phyloP scores from a whole-genome alignment of 2,329 filamentous ascomycete genomes.

The Scorias spongiosa region DNA sequence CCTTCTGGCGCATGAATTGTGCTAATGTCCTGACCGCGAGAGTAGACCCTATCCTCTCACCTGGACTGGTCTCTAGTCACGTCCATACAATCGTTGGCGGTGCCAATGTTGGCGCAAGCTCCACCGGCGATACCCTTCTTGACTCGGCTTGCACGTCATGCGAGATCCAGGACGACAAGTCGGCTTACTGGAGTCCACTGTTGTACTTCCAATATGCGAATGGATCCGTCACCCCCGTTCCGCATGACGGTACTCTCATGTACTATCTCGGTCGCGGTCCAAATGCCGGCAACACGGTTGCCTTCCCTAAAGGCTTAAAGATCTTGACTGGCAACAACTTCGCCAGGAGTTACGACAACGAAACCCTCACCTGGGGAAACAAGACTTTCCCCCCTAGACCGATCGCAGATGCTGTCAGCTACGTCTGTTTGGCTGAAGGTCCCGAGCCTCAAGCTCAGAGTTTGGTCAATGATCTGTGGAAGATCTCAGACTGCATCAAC shows the following conservation, averaged over 20 bases:
- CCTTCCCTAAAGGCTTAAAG: constrained; percentile 57
- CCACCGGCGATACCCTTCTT: constrained; percentile 44
- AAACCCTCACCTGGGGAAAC: constrained; percentile 23
- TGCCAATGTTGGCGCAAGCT: constrained; percentile 43
- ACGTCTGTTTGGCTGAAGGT: constrained; percentile 31
- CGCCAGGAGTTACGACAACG: constrained; percentile 32
- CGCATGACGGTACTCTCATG: constrained; percentile 48
- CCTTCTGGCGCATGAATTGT: constrained; percentile 23
- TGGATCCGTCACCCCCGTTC: constrained; percentile 43
- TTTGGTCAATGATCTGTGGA: constrained; percentile 11
- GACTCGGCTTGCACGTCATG: constrained; percentile 38
- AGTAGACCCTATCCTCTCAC: constrained; percentile 21
- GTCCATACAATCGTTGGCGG: constrained; percentile 20
- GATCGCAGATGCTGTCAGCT: constrained; percentile 39
- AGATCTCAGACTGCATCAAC: constrained; percentile 43
- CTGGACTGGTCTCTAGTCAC: constrained; percentile 18
- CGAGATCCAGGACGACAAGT: constrained; percentile 38
- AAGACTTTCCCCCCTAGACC: constrained; percentile 19
- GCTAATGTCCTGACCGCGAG: constrained; percentile 20
- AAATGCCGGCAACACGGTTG: constrained; percentile 45
- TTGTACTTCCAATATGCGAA: constrained; percentile 53
- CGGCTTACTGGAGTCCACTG: constrained; percentile 62
- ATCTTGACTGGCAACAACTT: constrained; percentile 53
- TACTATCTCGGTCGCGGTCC: constrained; percentile 48
- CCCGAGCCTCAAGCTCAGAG: constrained; percentile 42